Base-by-base conservation (phyloP, 192 early-diverging fungal genomes). In the Linnemannia exigua region DNA sequence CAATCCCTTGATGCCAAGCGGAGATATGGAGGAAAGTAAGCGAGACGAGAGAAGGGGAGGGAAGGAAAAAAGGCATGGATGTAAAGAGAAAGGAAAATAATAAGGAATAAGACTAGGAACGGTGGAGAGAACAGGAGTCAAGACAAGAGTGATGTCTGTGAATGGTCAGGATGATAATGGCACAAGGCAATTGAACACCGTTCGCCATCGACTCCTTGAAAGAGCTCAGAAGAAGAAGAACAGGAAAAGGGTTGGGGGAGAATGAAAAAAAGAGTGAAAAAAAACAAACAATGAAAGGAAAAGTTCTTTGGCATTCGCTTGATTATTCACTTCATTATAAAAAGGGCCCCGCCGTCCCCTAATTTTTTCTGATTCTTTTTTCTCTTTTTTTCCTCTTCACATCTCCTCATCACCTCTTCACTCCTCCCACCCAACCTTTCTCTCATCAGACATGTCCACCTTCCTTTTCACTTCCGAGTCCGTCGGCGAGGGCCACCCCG, bases 391-490 rank as follows among this genome's bases (percentile, higher is more conserved):
- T 76, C 74, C 70, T 48, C 67, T 54, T 70, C 41, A 51, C 66
- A 46, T 46, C 48, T 71, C 80, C 22, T 76, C 36, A 28, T 37
- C 51, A n/a, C 52, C 28, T n/a, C 51, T 71, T 61, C 74, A 68
- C 41, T 41, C 63, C 9, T 9, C 3, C 41, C 69, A 72, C 67
- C 63, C 70, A 50, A 67, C 48, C 79, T 50, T 25, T n/a, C n/a
- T n/a, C n/a, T 38, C 63, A 51, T 68, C 46, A 71, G 33, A 63
- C 70, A 85, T 85, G 83, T 85, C 83, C 69, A 97, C 96, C 75
- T 99, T 99, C 93, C 94, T 99, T 79, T 99, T 99, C 93, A 99
- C 99, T 87, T 99, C 99, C 84, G 99, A 99, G 91, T 99, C 99
- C 87, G 99, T 99, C 89, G 99, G 99, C 88, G 99, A 99, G 93